Conservation (phyloP, 192 early-diverging fungal genomes). For the Tieghemiomyces parasiticus region DNA sequence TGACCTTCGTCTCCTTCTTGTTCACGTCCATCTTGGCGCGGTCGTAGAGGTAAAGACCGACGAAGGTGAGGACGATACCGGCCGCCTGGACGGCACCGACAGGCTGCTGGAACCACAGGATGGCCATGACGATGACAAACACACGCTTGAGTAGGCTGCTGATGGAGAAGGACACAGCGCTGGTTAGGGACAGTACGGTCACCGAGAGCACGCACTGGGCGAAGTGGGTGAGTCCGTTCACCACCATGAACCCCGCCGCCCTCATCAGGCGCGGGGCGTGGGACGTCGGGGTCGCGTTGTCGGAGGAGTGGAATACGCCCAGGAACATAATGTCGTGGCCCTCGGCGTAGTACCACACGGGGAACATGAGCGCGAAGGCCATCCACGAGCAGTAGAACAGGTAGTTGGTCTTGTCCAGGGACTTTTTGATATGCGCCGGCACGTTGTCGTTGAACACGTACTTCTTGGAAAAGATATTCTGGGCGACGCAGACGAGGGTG, state of each 20-base stretch:
- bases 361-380: slow-evolving; percentile 62
- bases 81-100: slow-evolving; percentile 46
- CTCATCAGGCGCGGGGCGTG: slow-evolving; percentile 6
- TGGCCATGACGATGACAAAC: slow-evolving; percentile 69
- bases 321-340: slow-evolving; percentile 21
- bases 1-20: slow-evolving; percentile 10
- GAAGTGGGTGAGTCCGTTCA: slow-evolving; percentile 75
- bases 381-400: slow-evolving; percentile 66
- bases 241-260: slow-evolving; percentile 21
- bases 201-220: slow-evolving; percentile 70
- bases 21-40: slow-evolving; percentile 55
- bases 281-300: slow-evolving; percentile 1
- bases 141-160: slow-evolving; percentile 77
- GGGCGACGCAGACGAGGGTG: slow-evolving; percentile 67
- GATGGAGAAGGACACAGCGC: slow-evolving; percentile 78
- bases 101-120: slow-evolving; percentile 69
- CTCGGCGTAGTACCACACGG: slow-evolving; percentile 67
- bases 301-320: slow-evolving; percentile 7
- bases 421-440: slow-evolving; percentile 28
- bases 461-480: slow-evolving; percentile 78
- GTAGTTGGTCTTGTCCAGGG: slow-evolving; percentile 77
- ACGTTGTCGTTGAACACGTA: slow-evolving; percentile 40
- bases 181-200: slow-evolving; percentile 53
- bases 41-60: slow-evolving; percentile 75
- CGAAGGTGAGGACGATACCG: slow-evolving; percentile 67